phyloP scores from a whole-genome alignment of 2,329 filamentous ascomycete species.

The Venturia effusa region DNA sequence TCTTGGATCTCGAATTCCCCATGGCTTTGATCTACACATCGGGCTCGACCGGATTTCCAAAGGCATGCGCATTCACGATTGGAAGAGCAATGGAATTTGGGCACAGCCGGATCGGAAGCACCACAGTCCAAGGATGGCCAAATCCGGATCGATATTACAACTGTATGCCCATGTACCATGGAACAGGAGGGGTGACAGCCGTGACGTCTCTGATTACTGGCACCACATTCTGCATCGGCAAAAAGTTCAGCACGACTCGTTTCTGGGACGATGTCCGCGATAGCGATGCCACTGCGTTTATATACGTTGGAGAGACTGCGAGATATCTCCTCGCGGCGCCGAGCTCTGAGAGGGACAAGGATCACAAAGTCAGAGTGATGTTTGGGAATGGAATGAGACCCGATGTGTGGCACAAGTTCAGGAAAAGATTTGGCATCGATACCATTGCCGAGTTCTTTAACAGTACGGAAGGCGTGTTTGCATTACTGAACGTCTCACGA shows the following conservation, averaged over 20 bases:
- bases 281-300: constrained; percentile 56
- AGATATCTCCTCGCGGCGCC: constrained; percentile 62
- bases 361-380: constrained; percentile 48
- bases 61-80: constrained; percentile 54
- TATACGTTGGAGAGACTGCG: constrained; percentile 69
- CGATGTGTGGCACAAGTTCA: constrained; percentile 57
- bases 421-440: constrained; percentile 51
- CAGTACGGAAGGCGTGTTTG: constrained; percentile 61
- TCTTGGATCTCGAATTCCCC: constrained; percentile 42
- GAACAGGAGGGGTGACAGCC: constrained; percentile 54
- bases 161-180: constrained; percentile 71
- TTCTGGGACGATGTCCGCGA: constrained; percentile 67
- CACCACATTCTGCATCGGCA: constrained; percentile 50
- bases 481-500: constrained; percentile 47
- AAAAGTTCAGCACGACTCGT: constrained; percentile 54
- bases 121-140: constrained; percentile 28
- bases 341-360: constrained; percentile 47
- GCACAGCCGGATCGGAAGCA: constrained; percentile 24
- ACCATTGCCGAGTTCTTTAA: constrained; percentile 67
- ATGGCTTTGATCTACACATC: constrained; percentile 62
- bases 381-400: constrained; percentile 58
- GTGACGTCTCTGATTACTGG: constrained; percentile 45
- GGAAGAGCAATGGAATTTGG: constrained; percentile 33
- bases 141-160: constrained; percentile 56
- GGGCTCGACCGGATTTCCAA: constrained; percentile 66